Percentiles rank a stretch among this genome's conserved stretches.
These are phyloP conservation scores for Erysiphe neolycopersici DNA, from an alignment of 2,329 filamentous ascomycete species.

Conservation along the genomic window DNA sequence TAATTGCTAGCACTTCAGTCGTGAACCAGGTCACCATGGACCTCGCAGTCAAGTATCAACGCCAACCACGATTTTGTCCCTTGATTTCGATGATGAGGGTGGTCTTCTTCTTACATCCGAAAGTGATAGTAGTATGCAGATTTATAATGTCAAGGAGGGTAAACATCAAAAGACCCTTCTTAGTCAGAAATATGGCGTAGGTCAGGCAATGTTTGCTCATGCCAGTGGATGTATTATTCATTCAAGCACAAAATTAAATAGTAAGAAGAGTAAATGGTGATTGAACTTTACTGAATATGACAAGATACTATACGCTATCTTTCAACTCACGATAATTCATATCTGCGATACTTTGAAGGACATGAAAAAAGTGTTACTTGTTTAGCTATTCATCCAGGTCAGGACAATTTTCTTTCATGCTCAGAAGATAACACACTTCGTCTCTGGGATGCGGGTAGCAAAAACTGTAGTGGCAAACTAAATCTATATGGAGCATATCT, in stretches of 20 bases:
- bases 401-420: conserved; percentile 79
- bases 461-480: conserved; percentile 53
- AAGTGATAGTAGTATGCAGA: conserved; percentile 82
- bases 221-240: conserved; percentile 71
- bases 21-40: conserved; percentile 23
- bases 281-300: background rate
- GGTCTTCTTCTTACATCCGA: conserved; percentile 77
- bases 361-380: conserved; percentile 67
- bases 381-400: conserved; percentile 58
- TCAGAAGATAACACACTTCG: conserved; percentile 75
- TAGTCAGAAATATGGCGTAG: conserved; percentile 91
- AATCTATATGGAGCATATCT: conserved; percentile 61
- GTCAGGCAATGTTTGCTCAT: conserved; percentile 84
- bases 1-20: conserved; percentile 26
- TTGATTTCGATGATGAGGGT: conserved; percentile 91
- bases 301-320: conserved; percentile 61
- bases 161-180: conserved; percentile 69
- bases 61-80: conserved; percentile 47
- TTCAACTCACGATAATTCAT: conserved; percentile 84
- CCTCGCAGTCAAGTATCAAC: conserved; percentile 7
- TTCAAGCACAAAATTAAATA: conserved; percentile 82
- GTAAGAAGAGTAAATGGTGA: conserved; percentile 18
- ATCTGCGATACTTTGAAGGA: conserved; percentile 86
- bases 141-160: conserved; percentile 83
- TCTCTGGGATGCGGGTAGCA: conserved; percentile 57